A percentile compares a stretch with the other conserved stretches of the same genome.
These are phyloP conservation scores for Styphnolobium japonicum DNA, from an alignment of 306 rosid species.

Conservation along the genomic window DNA sequence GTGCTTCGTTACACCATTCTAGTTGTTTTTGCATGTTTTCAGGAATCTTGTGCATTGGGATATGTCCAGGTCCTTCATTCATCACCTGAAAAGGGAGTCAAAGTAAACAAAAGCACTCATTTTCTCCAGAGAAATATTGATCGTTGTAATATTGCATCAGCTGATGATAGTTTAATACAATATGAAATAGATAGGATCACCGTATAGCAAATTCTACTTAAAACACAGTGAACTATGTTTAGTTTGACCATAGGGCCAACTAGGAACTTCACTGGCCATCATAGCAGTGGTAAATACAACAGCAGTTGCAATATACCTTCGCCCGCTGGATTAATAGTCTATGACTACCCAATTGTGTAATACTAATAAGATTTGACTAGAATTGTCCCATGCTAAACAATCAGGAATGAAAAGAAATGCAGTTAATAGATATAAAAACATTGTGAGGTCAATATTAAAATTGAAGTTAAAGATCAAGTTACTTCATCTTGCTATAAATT, in stretches of 20 bases:
- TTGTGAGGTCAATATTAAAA: constrained; percentile 3
- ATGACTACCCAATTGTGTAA: not conserved
- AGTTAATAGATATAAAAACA: not conserved
- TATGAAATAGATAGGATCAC: not conserved
- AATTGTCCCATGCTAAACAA: constrained; percentile 11
- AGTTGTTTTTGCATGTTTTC: constrained; percentile 98
- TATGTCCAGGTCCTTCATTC: constrained; percentile 99
- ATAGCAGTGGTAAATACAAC: not conserved
- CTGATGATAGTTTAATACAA: not conserved
- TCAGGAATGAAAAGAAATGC: not conserved
- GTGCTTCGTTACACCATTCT: constrained; percentile 99
- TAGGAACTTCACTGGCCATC: not conserved
- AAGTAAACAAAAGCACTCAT: not conserved
- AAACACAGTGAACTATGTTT: not conserved
- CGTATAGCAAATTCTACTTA: not conserved
- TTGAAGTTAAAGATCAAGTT: not conserved
- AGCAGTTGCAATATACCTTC: not conserved
- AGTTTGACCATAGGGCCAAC: not conserved
- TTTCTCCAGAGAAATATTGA: not conserved
- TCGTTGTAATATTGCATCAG: not conserved
- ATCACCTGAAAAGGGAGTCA: constrained; percentile 61
- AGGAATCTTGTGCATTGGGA: constrained; percentile 98
- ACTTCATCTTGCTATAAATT: not conserved
- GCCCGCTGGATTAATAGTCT: not conserved
- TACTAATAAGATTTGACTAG: not conserved